These are phyloP conservation scores for Mucuna pruriens DNA, from an alignment of 306 rosid species.

Conservation along the genomic window DNA sequence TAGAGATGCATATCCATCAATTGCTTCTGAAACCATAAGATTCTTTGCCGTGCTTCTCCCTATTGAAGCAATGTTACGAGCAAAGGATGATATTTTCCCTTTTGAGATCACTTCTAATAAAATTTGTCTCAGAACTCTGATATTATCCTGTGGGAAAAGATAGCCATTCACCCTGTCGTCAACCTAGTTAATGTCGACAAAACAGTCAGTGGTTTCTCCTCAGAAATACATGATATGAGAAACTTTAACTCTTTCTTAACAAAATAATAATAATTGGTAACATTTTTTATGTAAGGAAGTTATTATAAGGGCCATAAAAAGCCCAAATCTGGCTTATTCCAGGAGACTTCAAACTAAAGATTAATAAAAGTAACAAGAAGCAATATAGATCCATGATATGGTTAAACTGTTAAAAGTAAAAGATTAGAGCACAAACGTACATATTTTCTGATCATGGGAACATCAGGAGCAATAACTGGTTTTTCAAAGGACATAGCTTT, in stretches of 20 bases:
- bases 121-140: conserved; percentile 60
- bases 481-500: conserved; percentile 95
- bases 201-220: conserved; percentile 50
- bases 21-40: conserved; percentile 73
- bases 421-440: conserved; percentile 53
- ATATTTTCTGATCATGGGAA: conserved; percentile 75
- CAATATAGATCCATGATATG: conserved; percentile 29
- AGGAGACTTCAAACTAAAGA: conserved; percentile 18
- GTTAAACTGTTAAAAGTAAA: conserved; percentile 4
- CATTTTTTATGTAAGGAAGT: background rate
- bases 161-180: conserved; percentile 90
- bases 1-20: conserved; percentile 76
- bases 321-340: background rate
- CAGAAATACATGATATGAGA: conserved; percentile 11
- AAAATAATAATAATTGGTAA: background rate
- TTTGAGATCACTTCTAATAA: conserved; percentile 64
- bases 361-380: background rate
- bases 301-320: conserved; percentile 17
- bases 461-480: conserved; percentile 88
- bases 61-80: conserved; percentile 72
- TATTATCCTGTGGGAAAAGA: conserved; percentile 78
- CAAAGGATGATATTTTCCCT: conserved; percentile 73
- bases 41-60: conserved; percentile 75
- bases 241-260: conserved; percentile 1
- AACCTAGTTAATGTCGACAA: conserved; percentile 63